These are phyloP conservation scores for Acorus gramineus DNA, from an alignment of 106 monocot species.

Conservation along the genomic window DNA sequence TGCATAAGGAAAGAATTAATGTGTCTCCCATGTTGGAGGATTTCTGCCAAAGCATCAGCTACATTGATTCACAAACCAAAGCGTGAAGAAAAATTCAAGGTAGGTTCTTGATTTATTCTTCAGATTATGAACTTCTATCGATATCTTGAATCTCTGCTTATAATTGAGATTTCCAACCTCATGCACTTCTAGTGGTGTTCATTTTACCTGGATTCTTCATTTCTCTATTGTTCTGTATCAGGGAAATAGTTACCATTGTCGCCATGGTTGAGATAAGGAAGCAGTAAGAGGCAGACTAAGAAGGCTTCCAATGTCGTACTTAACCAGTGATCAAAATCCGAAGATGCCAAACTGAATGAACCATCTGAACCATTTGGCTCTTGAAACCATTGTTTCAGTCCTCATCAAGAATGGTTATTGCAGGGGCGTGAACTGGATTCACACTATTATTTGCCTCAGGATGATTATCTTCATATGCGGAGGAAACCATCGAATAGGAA, in stretches of 20 bases:
- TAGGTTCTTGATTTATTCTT: conserved; percentile 50
- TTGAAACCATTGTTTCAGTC: conserved; percentile 36
- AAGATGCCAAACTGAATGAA: conserved; percentile 68
- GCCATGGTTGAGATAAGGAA: neutral
- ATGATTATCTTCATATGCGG: no score
- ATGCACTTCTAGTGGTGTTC: neutral
- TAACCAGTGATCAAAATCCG: conserved; percentile 46
- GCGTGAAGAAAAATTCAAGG: conserved; percentile 73
- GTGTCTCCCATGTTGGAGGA: conserved; percentile 37
- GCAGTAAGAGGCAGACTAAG: conserved; percentile 51
- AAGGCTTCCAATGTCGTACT: conserved; percentile 56
- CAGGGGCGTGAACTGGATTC: conserved; percentile 1
- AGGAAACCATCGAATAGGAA: no score
- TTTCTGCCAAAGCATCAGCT: conserved; percentile 42
- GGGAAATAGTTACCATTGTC: neutral
- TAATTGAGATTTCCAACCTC: neutral
- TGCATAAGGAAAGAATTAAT: neutral
- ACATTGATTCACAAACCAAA: conserved; percentile 97
- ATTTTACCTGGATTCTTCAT: conserved; percentile 41
- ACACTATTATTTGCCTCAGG: no score
- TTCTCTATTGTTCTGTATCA: conserved; percentile 41
- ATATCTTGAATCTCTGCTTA: neutral
- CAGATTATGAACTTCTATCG: conserved; percentile 26
- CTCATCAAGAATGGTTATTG: conserved; percentile 27
- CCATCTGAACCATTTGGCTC: conserved; percentile 71